A percentile compares a stretch with the other conserved stretches of the same genome.
Evolutionary conservation across 2,329 filamentous ascomycete genomes (phyloP).

Genomic region (Cercospora nicotianae): DNA sequence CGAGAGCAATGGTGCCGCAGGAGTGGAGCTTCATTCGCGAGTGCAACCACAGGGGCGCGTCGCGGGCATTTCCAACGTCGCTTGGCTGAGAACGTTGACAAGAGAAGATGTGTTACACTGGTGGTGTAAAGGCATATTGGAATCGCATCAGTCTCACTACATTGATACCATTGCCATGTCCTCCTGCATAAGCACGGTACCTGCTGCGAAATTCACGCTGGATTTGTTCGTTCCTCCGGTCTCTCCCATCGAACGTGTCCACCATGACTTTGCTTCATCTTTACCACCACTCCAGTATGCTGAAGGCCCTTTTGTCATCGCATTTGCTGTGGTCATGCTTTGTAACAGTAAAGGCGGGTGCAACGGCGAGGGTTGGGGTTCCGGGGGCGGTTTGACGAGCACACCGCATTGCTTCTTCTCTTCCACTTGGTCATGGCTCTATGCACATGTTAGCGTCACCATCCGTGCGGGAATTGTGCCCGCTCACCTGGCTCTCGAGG

Average conservation of each 20-base stretch:
- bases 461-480: background rate
- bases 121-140: background rate
- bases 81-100: background rate
- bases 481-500: background rate
- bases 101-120: background rate
- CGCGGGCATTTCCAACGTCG: background rate
- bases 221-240: background rate
- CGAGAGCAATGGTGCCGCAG: background rate
- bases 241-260: background rate
- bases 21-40: background rate
- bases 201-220: background rate
- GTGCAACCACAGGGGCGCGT: background rate
- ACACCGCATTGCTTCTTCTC: background rate
- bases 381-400: background rate
- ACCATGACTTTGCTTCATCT: background rate
- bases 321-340: background rate
- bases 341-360: background rate
- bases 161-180: background rate
- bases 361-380: background rate
- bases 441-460: background rate
- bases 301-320: background rate
- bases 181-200: background rate
- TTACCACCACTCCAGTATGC: background rate
- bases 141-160: background rate
- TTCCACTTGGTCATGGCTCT: background rate